Conservation (phyloP, 805 yeast species). For the Yamadazyma akitaensis region DNA sequence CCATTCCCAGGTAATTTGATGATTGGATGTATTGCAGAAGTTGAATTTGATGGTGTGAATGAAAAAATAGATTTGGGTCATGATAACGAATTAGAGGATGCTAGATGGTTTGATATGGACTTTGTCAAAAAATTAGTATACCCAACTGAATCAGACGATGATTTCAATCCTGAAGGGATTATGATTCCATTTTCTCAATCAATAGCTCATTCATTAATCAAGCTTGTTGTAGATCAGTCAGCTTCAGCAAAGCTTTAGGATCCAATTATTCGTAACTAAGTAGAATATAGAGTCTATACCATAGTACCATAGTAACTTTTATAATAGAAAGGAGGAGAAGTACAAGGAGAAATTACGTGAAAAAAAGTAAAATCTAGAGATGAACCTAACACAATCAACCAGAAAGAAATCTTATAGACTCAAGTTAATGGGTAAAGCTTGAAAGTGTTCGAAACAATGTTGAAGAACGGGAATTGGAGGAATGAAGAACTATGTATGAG, state of each 20-base stretch:
- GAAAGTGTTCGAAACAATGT: no score
- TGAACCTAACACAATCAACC: no score
- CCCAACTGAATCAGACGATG: slow-evolving; percentile 17
- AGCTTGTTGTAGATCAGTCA: slow-evolving; percentile 31
- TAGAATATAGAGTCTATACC: neutral
- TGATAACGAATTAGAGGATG: slow-evolving; percentile 84
- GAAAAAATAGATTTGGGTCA: slow-evolving; percentile 69
- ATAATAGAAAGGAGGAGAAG: no score
- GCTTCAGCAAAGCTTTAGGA: neutral
- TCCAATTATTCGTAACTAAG: neutral
- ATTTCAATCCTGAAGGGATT: slow-evolving; percentile 34
- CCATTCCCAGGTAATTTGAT: slow-evolving; percentile 92
- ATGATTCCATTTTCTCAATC: slow-evolving; percentile 42
- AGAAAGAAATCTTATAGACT: no score
- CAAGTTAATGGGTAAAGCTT: no score
- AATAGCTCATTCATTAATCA: slow-evolving; percentile 44
- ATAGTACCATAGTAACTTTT: no score
- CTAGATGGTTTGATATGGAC: slow-evolving; percentile 72
- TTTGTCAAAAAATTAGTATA: slow-evolving; percentile 45
- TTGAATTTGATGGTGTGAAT: slow-evolving; percentile 64
- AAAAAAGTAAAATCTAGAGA: no score
- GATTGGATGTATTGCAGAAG: slow-evolving; percentile 86
- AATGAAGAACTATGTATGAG: no score
- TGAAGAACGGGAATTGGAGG: no score
- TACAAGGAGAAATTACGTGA: no score